phyloP scores from a whole-genome alignment of 345 rosid genomes.

The Aurinia saxatilis region DNA sequence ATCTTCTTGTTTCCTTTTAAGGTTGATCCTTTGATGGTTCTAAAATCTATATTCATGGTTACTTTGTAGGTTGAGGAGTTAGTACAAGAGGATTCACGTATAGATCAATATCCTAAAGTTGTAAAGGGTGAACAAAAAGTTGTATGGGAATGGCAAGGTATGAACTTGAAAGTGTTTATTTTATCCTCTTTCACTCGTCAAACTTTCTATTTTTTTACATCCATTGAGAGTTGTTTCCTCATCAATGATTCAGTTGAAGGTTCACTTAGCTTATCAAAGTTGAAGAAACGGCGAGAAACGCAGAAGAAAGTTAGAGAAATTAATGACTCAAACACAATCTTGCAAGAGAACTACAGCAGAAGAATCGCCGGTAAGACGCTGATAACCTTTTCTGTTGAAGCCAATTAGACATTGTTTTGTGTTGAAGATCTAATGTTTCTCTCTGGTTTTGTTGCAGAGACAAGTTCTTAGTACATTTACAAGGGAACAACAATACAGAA shows the following conservation, averaged over 20 bases:
- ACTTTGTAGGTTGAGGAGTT: conserved; percentile 72
- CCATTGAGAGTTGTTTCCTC: background rate
- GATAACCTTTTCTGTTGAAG: background rate
- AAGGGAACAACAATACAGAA: background rate
- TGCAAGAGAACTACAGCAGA: conserved; percentile 20
- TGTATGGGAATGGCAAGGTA: conserved; percentile 99
- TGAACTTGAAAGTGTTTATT: background rate
- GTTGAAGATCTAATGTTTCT: background rate
- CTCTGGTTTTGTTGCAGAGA: conserved; percentile 13
- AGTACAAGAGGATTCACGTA: conserved; percentile 82
- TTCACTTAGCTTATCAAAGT: conserved; percentile 51
- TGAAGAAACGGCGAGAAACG: conserved; percentile 36
- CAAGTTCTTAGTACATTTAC: background rate
- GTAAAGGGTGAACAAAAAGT: conserved; percentile 87
- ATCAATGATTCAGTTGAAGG: conserved; percentile 52
- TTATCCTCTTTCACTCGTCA: background rate
- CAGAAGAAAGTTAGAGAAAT: conserved; percentile 28
- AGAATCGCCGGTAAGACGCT: conserved; percentile 33
- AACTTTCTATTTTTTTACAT: background rate
- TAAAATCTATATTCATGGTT: no score
- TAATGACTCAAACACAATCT: conserved; percentile 9
- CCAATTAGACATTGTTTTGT: background rate
- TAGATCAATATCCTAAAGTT: conserved; percentile 69
- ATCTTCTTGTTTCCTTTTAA: no score
- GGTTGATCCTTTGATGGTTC: background rate